Evolutionary conservation across 305 asterid species (phyloP).

Genomic region (Solanum aculeatissimum): DNA sequence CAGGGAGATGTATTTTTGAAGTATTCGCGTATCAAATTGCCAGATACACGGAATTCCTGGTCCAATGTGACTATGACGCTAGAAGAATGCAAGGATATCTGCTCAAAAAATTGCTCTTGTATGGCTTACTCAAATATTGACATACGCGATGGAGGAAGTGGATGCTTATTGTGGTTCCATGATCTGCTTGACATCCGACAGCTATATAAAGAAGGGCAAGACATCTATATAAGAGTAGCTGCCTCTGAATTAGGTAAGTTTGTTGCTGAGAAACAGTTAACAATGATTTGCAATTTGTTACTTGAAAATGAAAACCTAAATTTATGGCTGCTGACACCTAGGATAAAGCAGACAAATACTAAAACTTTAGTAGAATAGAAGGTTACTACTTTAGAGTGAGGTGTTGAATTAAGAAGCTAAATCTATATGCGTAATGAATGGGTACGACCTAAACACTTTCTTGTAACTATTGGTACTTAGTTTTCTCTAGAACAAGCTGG

Average conservation of each 20-base stretch:
- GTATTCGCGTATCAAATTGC: constrained; percentile 4
- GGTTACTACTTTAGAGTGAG: background rate
- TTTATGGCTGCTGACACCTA: background rate
- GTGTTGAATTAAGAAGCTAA: background rate
- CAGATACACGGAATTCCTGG: background rate
- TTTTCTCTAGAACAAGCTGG: background rate
- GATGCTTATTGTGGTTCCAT: constrained; percentile 7
- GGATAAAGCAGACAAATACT: background rate
- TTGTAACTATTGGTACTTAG: background rate
- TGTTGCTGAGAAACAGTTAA: background rate
- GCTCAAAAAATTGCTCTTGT: constrained; percentile 11
- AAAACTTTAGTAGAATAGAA: background rate
- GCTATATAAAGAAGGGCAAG: background rate
- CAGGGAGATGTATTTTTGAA: constrained; percentile 4
- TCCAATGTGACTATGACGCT: background rate
- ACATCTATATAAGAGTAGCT: constrained; percentile 4
- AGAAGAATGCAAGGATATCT: constrained; percentile 4
- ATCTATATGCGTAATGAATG: background rate
- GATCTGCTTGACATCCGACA: constrained; percentile 9
- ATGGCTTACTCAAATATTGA: constrained; percentile 5
- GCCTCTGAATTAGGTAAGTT: background rate
- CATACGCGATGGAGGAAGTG: background rate
- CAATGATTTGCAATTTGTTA: background rate
- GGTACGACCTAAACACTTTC: background rate
- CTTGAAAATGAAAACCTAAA: background rate